Evolutionary conservation across 2,329 filamentous ascomycete genomes (phyloP).

Genomic region (Niveomyces coronatus): DNA sequence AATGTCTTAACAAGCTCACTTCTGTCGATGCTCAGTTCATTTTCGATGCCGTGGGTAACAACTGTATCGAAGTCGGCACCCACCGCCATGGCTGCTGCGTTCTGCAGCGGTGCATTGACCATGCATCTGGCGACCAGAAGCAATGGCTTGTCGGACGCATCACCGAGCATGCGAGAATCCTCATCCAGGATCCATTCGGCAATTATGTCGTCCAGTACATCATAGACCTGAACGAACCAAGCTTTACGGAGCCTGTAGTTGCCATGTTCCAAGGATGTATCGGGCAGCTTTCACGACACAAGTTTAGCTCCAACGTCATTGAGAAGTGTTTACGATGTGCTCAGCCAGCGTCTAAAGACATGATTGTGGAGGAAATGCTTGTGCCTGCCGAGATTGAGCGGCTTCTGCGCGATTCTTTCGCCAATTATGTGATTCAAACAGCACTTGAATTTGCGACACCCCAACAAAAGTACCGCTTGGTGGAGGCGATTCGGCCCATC

Average conservation of each 20-base stretch:
- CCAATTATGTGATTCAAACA: constrained; percentile 97
- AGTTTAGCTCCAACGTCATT: constrained; percentile 98
- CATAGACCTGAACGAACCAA: constrained; percentile 78
- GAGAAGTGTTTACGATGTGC: constrained; percentile 92
- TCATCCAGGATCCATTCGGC: constrained; percentile 94
- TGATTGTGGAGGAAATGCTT: constrained; percentile 77
- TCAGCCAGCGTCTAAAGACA: constrained; percentile 60
- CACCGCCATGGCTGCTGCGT: constrained; percentile 98
- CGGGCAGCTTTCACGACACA: constrained; percentile 74
- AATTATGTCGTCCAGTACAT: constrained; percentile 99
- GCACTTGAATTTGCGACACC: constrained; percentile 77
- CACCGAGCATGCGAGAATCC: constrained; percentile 73
- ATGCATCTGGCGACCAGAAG: constrained; percentile 85
- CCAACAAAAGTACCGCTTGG: constrained; percentile 61
- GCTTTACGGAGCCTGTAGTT: constrained; percentile 84
- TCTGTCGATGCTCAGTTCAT: constrained; percentile 87
- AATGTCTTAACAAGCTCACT: constrained; percentile 91
- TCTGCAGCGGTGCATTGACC: constrained; percentile 94
- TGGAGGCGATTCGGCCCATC: constrained; percentile 78
- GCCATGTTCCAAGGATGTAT: constrained; percentile 65
- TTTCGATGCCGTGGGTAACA: constrained; percentile 80
- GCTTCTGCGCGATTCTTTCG: constrained; percentile 83
- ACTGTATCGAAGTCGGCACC: constrained; percentile 86
- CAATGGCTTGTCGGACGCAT: constrained; percentile 77
- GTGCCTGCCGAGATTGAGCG: constrained; percentile 68